Base-by-base conservation (phyloP, 179 eudicot genomes). In the Pouteria campechiana region DNA sequence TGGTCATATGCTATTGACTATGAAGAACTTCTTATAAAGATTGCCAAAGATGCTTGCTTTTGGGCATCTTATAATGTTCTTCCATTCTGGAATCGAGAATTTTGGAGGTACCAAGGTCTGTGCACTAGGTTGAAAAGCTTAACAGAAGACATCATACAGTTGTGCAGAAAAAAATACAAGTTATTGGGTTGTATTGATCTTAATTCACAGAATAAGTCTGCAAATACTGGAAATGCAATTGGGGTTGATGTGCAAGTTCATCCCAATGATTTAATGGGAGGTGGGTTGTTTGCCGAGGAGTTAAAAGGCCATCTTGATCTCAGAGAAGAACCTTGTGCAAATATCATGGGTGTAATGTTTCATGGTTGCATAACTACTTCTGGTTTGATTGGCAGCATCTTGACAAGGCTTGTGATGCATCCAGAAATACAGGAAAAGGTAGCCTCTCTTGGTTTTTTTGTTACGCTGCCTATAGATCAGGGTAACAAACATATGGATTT, bases 331-430 rank as follows among this genome's bases (percentile, higher is more conserved):
- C 36, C 60, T 6, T 67, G 65, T 57, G 81, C 66, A 46, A 55
- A 71, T 50, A 61, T 67, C 47, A 57, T 60, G 53, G 74, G 70
- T 37, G 41, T 75, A 57, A 60, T 75, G 74, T 75, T 70, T 41
- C 81, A 75, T 67, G 81, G 81, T 27, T 70, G 65, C 60, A 59
- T 75, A 30, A 75, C 81, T 36, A 67, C 67, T 25, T 50, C 69
- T 34, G 74, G 71, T 52, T 56, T 70, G 54, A 64, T 70, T 33
- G 45, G 60, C 50, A 70, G 67, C 44, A 47, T 70, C 50, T 42
- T 75, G 46, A 55, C 68, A 35, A 63, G 74, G 51, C 67, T 75
- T 16, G 68, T 48, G 17, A 61, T 54, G 38, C 68, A 75, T 43
- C 65, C 66, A 20, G 77, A 67, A 31, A 31, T 70, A 46, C 81